Base-by-base conservation (phyloP, 1,139 yeast genomes). In the Suhomyces terraborum region DNA sequence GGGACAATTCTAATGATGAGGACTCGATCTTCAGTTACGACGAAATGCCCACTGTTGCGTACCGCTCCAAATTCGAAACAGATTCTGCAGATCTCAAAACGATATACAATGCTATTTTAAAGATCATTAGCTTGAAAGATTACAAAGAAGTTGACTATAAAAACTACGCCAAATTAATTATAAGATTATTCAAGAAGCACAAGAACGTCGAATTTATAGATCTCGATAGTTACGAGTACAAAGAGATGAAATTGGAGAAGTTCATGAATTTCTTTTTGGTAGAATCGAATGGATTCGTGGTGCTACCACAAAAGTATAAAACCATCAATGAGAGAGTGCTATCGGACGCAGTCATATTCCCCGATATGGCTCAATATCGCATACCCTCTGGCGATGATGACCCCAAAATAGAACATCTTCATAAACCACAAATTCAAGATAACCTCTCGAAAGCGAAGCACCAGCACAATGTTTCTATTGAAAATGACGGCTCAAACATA, bases 1-100 rank as follows among this genome's bases (percentile, higher is more conserved):
- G 42, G 4, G 32, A 28, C 7, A 41, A 38, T 20, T 9, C 8
- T 2, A 34, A 36, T 6, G 34, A 35, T n/a, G 19, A 32, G 6
- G 59, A 58, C 34, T 52, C 62, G 1, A 57, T 59, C 13, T 60
- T 61, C 40, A 58, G 58, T 31, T 59, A 54, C 37, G 61, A 51
- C 3, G 8, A n/a, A 6, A 29, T 24, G 12, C 14, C 22, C 4
- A 20, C 32, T 16, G 29, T 7, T n/a, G 16, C 24, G n/a, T 4
- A 16, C 9, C 20, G 18, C 12, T 23, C 23, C 6, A 29, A 24
- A 8, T 30, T 42, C 19, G 29, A 21, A n/a, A 34, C 39, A 28
- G 45, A 36, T 33, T 41, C 46, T 18, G 35, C 38, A 4, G 44
- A 45, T 13, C 55, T 66, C 35, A 40, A 43, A 4, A 47, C 52